Percentiles rank a stretch among this genome's conserved stretches.
Conservation (phyloP, 202 grass and related monocot genomes). For the Schoenoplectus tabernaemontani region DNA sequence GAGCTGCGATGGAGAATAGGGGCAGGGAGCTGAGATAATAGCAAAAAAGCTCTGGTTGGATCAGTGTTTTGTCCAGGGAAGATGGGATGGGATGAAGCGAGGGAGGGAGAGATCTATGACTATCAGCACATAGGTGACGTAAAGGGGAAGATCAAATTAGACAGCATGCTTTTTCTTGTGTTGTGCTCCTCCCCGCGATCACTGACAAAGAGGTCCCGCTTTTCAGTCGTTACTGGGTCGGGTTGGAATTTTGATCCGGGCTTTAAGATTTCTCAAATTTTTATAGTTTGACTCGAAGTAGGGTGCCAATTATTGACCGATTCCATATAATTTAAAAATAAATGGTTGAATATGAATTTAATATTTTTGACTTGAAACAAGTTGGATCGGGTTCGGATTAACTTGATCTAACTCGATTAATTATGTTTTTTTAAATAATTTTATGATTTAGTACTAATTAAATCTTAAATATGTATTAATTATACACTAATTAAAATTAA, state of each 20-base stretch:
- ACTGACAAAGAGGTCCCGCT: neutral
- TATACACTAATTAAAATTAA: too few species aligned
- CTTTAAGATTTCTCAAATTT: neutral
- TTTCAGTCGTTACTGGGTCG: slow-evolving; percentile 15
- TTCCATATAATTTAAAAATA: too few species aligned
- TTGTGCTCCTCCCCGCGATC: slow-evolving; percentile 16
- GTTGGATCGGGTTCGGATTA: too few species aligned
- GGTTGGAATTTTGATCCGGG: neutral
- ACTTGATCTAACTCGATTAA: too few species aligned
- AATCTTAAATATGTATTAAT: too few species aligned
- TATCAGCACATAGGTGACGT: slow-evolving; percentile 31
- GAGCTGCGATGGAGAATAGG: slow-evolving; percentile 2
- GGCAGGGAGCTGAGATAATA: neutral
- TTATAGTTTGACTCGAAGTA: neutral
- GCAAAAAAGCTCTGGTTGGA: slow-evolving; percentile 14
- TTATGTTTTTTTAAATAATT: too few species aligned
- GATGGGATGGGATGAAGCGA: slow-evolving; percentile 18
- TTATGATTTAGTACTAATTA: too few species aligned
- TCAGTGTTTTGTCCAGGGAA: slow-evolving; percentile 18
- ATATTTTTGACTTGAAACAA: too few species aligned
- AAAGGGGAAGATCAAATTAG: slow-evolving; percentile 52
- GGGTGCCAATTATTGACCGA: too few species aligned
- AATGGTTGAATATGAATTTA: too few species aligned
- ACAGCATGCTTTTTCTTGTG: slow-evolving; percentile 24
- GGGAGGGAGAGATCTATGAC: slow-evolving; percentile 34